phyloP scores from a whole-genome alignment of 306 rosid species.

The Hylodesmum podocarpum region DNA sequence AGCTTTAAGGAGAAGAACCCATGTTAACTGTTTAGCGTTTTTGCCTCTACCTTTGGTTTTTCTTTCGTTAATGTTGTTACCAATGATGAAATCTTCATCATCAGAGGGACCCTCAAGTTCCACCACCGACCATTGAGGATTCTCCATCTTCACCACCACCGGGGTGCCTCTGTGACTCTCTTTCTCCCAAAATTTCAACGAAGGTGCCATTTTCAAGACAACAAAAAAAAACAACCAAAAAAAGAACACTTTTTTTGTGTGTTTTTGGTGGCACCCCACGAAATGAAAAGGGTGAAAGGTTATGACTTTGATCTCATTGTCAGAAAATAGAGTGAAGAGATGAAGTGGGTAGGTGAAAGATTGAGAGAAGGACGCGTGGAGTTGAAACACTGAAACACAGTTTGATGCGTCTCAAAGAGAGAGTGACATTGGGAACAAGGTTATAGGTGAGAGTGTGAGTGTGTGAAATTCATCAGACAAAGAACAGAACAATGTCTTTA shows the following conservation, averaged over 20 bases:
- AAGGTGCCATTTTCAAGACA: conserved; percentile 64
- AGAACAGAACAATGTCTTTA: too few species aligned
- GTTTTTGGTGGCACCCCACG: neutral
- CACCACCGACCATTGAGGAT: conserved; percentile 83
- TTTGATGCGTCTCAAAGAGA: conserved; percentile 48
- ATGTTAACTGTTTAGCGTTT: conserved; percentile 85
- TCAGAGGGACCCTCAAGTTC: conserved; percentile 80
- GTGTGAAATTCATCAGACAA: too few species aligned
- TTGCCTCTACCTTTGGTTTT: conserved; percentile 60
- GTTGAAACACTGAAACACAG: conserved; percentile 33
- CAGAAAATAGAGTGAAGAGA: conserved; percentile 23
- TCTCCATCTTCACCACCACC: conserved; percentile 91
- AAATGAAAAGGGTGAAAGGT: neutral
- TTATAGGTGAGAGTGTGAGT: conserved; percentile 16
- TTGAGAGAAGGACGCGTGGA: conserved; percentile 61
- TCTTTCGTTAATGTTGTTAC: neutral
- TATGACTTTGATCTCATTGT: conserved; percentile 58
- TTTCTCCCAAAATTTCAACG: conserved; percentile 66
- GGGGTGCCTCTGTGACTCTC: conserved; percentile 64
- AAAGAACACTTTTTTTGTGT: too few species aligned
- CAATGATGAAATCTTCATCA: conserved; percentile 53
- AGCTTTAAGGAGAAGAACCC: conserved; percentile 95
- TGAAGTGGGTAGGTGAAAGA: neutral
- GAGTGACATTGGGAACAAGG: conserved; percentile 50
- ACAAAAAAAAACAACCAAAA: too few species aligned